Conservation (phyloP, 202 grass and related monocot genomes). For the Schoenoplectus tabernaemontani region DNA sequence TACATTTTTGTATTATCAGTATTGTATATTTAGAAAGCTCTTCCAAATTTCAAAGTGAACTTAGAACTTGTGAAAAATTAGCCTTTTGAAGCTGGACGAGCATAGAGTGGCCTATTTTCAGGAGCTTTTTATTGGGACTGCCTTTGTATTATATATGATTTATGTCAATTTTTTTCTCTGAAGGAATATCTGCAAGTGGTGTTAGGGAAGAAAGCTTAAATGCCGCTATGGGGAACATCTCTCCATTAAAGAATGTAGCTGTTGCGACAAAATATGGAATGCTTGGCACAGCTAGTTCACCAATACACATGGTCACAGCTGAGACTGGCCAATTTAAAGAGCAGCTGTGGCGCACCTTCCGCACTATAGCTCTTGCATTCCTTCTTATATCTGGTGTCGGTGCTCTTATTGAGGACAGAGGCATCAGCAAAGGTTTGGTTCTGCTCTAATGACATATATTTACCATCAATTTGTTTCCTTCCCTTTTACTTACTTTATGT, state of each 20-base stretch:
- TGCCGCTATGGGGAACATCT: conserved; percentile 23
- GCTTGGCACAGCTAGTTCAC: conserved; percentile 73
- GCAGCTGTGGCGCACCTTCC: conserved; percentile 90
- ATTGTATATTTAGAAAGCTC: not conserved
- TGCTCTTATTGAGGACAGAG: conserved; percentile 79
- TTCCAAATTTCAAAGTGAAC: not conserved
- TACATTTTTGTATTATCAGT: not conserved
- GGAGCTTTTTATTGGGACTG: not conserved
- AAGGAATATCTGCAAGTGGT: conserved; percentile 46
- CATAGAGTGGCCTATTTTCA: not conserved
- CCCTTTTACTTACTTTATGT: conserved; percentile 15
- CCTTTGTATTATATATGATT: not conserved
- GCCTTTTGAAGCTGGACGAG: not conserved
- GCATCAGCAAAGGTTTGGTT: conserved; percentile 81
- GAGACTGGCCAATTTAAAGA: conserved; percentile 84
- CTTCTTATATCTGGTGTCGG: conserved; percentile 84
- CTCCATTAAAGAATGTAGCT: conserved; percentile 49
- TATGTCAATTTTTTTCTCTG: conserved; percentile 2
- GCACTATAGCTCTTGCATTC: conserved; percentile 74
- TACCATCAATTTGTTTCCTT: not conserved
- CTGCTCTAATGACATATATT: conserved; percentile 21
- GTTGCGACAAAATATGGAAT: conserved; percentile 52
- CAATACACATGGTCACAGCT: conserved; percentile 84
- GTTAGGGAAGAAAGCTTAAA: conserved; percentile 37
- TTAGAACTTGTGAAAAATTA: not conserved